Evolutionary conservation across 257 asterid genomes (phyloP), one percentile per base, ranked within the genome.

Genomic region (Lycium barbarum): DNA sequence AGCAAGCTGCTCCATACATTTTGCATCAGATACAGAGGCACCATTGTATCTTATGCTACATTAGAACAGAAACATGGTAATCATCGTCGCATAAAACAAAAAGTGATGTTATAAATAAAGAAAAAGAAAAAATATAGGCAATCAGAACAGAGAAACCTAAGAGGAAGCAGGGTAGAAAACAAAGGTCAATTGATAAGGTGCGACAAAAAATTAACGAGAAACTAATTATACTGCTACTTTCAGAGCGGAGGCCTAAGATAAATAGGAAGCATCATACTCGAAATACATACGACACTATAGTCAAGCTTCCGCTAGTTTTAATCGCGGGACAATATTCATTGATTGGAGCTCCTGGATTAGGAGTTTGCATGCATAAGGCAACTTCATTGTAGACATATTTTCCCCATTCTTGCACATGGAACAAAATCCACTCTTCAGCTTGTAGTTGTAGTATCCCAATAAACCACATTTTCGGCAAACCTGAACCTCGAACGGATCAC

Each of bases 361-460:
- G 87, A 96, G 97, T 90, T 96, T 96, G 98, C 98, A 96, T 7
- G 99, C 99, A 86, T 96, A 96, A 18, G 99, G 98, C 85, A 96
- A 84, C 83, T 96, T 96, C 98, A 96, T 91, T 78, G 98, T 91
- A 53, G 97, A 92, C 63, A 94, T 90, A 84, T 93, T 93, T 38
- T 94, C 98, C 81, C 98, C 98, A 63, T 90, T 93, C 89, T 93
- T 94, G 84, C 99, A 96, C 45, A 92, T 90, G 0, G 99, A 92
- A 84, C 98, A 96, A 54, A 93, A 84, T 80, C 93, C 94, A 8
- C 88, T 63, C 86, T 93, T 93, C 67, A 93, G 89, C 92, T 93
- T 93, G 66, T 76, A 86, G 89, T 88, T 85, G 91, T 93, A 93
- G 88, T 96, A 96, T 54, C 99, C 99, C 87, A 94, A 85, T 43